Evolutionary conservation across 768 basidiomycete genomes (phyloP).

Genomic region (Neoboletus magnificus): DNA sequence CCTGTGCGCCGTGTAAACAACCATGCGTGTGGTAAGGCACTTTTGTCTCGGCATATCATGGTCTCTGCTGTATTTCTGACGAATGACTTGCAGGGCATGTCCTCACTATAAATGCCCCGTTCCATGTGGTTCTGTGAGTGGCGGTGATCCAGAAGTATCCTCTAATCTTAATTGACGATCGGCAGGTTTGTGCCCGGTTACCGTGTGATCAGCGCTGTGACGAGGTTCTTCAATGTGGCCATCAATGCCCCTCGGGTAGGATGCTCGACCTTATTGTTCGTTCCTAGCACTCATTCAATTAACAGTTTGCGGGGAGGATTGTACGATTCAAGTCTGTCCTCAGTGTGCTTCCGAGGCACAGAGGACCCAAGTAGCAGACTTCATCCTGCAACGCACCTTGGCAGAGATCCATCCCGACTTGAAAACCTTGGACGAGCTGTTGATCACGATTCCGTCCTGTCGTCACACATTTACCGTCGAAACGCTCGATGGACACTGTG

Average conservation of each 20-base stretch:
- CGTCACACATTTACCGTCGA: conserved; percentile 68
- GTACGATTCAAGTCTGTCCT: conserved; percentile 51
- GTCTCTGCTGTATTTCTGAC: neutral
- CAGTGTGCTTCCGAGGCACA: conserved; percentile 41
- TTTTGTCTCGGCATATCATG: neutral
- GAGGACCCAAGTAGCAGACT: conserved; percentile 50
- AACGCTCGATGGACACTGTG: conserved; percentile 60
- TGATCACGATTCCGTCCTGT: conserved; percentile 62
- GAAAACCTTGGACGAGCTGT: conserved; percentile 43
- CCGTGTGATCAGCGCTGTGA: conserved; percentile 60
- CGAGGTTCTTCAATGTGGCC: conserved; percentile 52
- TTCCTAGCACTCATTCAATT: neutral
- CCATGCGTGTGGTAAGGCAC: conserved; percentile 50
- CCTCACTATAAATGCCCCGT: conserved; percentile 54
- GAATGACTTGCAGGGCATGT: conserved; percentile 42
- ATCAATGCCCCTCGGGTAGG: conserved; percentile 64
- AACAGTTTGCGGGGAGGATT: conserved; percentile 67
- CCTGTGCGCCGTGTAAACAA: conserved; percentile 62
- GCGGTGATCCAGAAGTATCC: neutral
- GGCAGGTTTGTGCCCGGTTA: conserved; percentile 58
- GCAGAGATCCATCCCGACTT: conserved; percentile 43
- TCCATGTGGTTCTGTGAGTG: conserved; percentile 65
- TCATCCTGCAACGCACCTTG: conserved; percentile 52
- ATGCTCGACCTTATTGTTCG: neutral
- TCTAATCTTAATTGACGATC: neutral